Conservation (phyloP, 2,329 filamentous ascomycete genomes). For the Penicillium italicum region DNA sequence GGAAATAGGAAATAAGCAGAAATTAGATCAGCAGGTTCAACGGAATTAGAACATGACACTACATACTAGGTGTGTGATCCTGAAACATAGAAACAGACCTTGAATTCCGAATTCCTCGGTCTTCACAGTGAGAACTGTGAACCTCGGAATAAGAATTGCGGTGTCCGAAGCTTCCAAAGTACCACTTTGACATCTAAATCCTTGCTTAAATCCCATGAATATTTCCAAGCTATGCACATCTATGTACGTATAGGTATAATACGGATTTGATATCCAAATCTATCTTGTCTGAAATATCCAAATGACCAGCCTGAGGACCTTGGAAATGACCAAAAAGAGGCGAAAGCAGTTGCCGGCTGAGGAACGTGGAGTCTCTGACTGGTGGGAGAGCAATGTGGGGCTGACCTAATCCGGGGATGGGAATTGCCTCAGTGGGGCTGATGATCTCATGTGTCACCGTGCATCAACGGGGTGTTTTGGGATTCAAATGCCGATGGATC, state of each 20-base stretch:
- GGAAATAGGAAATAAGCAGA: neutral
- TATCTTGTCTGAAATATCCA: neutral
- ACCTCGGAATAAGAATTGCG: slow-evolving; percentile 10
- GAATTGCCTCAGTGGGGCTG: neutral
- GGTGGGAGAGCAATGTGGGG: neutral
- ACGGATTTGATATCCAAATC: neutral
- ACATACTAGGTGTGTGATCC: neutral
- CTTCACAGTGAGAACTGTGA: neutral
- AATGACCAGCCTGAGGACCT: neutral
- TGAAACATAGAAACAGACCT: neutral
- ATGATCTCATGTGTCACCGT: slow-evolving; percentile 12
- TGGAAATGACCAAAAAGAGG: neutral
- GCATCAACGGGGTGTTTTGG: neutral
- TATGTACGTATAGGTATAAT: neutral
- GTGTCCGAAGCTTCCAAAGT: slow-evolving; percentile 5
- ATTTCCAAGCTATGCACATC: neutral
- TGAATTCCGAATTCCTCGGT: slow-evolving; percentile 3
- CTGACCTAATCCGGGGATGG: slow-evolving; percentile 16
- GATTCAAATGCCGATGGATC: slow-evolving; percentile 17
- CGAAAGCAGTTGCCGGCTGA: slow-evolving; percentile 14
- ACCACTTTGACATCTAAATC: neutral
- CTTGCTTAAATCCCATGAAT: neutral
- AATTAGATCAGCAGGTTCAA: neutral
- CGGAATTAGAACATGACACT: neutral
- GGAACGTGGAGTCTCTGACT: slow-evolving; percentile 9